A percentile compares a stretch with the other conserved stretches of the same genome.
phyloP scores from a whole-genome alignment of 768 basidiomycete genomes.

The Gloeopeniophorella convolvens region DNA sequence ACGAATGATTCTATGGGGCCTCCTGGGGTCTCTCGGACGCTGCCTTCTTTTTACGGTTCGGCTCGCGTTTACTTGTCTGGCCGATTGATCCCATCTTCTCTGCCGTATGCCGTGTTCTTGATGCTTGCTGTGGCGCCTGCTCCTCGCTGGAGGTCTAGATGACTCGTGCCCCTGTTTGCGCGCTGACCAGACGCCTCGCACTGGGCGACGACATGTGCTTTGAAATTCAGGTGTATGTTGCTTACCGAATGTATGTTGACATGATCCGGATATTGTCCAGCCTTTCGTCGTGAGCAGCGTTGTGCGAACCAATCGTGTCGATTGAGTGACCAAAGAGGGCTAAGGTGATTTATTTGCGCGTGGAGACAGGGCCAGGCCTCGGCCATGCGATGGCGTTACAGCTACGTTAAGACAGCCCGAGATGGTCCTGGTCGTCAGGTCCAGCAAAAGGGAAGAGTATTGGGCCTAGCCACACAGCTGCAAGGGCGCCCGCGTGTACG shows the following conservation, averaged over 20 bases:
- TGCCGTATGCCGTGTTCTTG: not conserved
- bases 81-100: not conserved
- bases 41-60: not conserved
- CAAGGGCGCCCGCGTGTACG: no score
- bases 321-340: not conserved
- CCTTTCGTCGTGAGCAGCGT: not conserved
- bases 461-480: no score
- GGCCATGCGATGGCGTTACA: not conserved
- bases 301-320: not conserved
- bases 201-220: not conserved
- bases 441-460: no score
- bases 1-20: conserved; percentile 43
- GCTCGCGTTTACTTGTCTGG: not conserved
- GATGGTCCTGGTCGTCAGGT: not conserved
- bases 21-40: not conserved
- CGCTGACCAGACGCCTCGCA: not conserved
- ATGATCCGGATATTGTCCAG: not conserved
- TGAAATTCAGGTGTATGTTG: not conserved
- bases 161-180: not conserved
- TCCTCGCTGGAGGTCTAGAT: not conserved
- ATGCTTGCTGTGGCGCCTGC: not conserved
- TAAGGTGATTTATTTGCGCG: not conserved
- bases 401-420: not conserved
- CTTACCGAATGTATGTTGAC: not conserved
- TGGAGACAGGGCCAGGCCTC: not conserved